Conservation (phyloP, 2,329 filamentous ascomycete species). For the Cercospora zeae-maydis region DNA sequence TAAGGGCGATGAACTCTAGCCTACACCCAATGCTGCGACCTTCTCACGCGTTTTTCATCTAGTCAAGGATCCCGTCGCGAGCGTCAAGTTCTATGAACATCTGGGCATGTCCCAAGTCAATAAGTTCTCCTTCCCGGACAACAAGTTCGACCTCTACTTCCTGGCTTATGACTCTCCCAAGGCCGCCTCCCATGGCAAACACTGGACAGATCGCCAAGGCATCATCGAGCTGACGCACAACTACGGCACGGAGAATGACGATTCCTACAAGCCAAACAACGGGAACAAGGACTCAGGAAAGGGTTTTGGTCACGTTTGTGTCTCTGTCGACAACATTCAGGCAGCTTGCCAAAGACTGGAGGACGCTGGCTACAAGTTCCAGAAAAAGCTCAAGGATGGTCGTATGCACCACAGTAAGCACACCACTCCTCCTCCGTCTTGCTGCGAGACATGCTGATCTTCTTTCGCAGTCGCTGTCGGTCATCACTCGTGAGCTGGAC, state of each 20-base stretch:
- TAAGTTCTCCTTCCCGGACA: constrained; percentile 76
- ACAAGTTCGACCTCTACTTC: constrained; percentile 95
- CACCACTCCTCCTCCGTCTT: background rate
- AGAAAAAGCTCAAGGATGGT: constrained; percentile 90
- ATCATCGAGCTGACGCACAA: constrained; percentile 81
- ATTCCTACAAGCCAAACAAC: constrained; percentile 74
- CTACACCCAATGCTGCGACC: constrained; percentile 56
- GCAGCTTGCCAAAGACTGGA: constrained; percentile 86
- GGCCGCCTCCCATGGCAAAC: constrained; percentile 68
- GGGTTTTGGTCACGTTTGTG: constrained; percentile 79
- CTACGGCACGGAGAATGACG: constrained; percentile 85
- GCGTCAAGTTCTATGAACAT: constrained; percentile 87
- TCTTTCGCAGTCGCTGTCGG: background rate
- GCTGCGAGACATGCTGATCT: background rate
- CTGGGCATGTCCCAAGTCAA: constrained; percentile 82
- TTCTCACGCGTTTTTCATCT: constrained; percentile 43
- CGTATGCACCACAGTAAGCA: constrained; percentile 65
- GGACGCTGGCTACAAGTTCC: constrained; percentile 85
- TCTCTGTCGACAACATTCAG: constrained; percentile 67
- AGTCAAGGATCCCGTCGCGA: constrained; percentile 74
- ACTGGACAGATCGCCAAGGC: constrained; percentile 69
- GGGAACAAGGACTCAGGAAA: constrained; percentile 88
- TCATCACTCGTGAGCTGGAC: background rate
- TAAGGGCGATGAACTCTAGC: background rate
- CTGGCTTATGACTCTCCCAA: constrained; percentile 78